Conservation (phyloP, 2,329 filamentous ascomycete genomes). For the Metarhizium anisopliae region DNA sequence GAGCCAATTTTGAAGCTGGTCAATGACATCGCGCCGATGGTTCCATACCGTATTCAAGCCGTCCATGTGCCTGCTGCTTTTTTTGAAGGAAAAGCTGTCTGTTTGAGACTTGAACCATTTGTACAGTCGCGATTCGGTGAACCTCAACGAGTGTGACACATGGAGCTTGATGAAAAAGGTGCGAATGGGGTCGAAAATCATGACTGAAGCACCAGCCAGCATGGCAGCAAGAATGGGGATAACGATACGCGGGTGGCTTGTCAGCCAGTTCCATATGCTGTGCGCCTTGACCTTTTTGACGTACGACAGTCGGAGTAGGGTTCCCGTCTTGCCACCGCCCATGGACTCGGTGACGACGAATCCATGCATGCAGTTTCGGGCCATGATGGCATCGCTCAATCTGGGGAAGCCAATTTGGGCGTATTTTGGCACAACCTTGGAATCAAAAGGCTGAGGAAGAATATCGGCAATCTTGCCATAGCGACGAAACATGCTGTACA, state of each 20-base stretch:
- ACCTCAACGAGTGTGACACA: conserved; percentile 66
- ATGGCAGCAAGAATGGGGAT: conserved; percentile 76
- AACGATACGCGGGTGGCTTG: conserved; percentile 77
- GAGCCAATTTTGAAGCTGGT: conserved; percentile 75
- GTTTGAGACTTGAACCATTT: conserved; percentile 64
- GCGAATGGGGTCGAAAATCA: conserved; percentile 88
- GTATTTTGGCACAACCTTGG: conserved; percentile 73
- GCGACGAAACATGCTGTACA: conserved; percentile 79
- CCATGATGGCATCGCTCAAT: conserved; percentile 72
- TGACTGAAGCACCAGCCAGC: conserved; percentile 72
- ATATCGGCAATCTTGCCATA: conserved; percentile 93
- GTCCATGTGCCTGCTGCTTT: conserved; percentile 51
- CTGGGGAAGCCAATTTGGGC: conserved; percentile 70
- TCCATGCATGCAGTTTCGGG: conserved; percentile 87
- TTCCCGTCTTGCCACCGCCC: conserved; percentile 69
- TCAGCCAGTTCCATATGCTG: conserved; percentile 80
- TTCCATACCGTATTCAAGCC: conserved; percentile 79
- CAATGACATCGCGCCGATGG: conserved; percentile 72
- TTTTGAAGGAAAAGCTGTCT: conserved; percentile 56
- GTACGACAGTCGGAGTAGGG: conserved; percentile 73
- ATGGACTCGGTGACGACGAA: conserved; percentile 58
- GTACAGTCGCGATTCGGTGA: conserved; percentile 65
- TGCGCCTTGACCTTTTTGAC: conserved; percentile 68
- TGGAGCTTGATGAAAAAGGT: conserved; percentile 88
- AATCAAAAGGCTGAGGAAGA: conserved; percentile 70